Percentiles rank a stretch among this genome's conserved stretches.
Conservation (phyloP, 2,329 filamentous ascomycete genomes). For the Thielaviopsis euricoi region DNA sequence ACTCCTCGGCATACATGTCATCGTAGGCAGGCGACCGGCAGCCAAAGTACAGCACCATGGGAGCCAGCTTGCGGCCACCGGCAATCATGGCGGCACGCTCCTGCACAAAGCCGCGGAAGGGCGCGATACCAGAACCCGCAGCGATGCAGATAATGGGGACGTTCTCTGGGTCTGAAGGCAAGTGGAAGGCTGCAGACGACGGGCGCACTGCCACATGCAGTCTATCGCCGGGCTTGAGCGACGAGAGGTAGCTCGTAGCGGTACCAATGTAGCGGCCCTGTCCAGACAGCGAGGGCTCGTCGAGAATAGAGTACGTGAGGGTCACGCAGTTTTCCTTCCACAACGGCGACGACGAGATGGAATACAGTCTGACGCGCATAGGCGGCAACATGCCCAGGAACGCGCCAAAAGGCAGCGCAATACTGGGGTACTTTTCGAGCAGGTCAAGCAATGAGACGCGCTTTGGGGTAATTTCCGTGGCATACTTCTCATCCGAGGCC, state of each 20-base stretch:
- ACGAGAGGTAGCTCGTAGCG: slow-evolving; percentile 42
- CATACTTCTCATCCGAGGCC: slow-evolving; percentile 27
- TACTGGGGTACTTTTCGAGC: slow-evolving; percentile 43
- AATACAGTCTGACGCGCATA: slow-evolving; percentile 65
- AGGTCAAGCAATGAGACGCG: slow-evolving; percentile 51
- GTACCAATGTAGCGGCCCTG: slow-evolving; percentile 39
- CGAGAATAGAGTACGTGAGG: slow-evolving; percentile 52
- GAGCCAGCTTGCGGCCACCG: slow-evolving; percentile 36
- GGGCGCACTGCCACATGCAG: slow-evolving; percentile 33
- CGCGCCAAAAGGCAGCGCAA: slow-evolving; percentile 44
- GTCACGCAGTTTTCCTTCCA: slow-evolving; percentile 38
- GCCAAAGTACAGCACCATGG: slow-evolving; percentile 49
- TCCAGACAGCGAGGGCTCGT: slow-evolving; percentile 34
- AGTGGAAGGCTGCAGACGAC: slow-evolving; percentile 28
- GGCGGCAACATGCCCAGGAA: slow-evolving; percentile 60
- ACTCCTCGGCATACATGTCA: slow-evolving; percentile 41
- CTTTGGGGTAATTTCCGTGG: slow-evolving; percentile 33
- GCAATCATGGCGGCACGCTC: slow-evolving; percentile 37
- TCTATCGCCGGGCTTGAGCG: slow-evolving; percentile 26
- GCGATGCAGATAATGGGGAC: slow-evolving; percentile 35
- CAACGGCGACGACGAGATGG: slow-evolving; percentile 59
- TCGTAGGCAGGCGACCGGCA: slow-evolving; percentile 39
- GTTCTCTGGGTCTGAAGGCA: slow-evolving; percentile 27
- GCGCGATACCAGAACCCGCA: slow-evolving; percentile 40
- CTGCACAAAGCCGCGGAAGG: slow-evolving; percentile 47